phyloP scores from a whole-genome alignment of 352 stramenopile genomes.

The Globisporangium okanoganense region DNA sequence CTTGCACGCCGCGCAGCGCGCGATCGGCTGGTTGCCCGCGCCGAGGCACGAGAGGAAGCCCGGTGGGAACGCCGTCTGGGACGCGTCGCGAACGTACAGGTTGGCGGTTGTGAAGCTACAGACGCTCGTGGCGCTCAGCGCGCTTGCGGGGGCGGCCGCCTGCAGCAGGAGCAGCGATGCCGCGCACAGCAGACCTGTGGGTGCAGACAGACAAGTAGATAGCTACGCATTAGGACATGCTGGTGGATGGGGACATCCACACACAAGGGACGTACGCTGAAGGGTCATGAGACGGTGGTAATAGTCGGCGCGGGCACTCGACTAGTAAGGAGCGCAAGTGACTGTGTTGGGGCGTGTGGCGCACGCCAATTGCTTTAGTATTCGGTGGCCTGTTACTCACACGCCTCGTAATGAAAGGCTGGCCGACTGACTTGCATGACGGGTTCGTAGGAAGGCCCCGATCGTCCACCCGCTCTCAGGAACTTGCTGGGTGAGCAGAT shows the following conservation, averaged over 20 bases:
- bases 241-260: too few relatives aligned
- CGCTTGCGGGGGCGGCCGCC: not conserved
- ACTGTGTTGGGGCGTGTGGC: too few relatives aligned
- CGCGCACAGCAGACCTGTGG: not conserved
- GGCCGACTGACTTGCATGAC: conserved; percentile 1
- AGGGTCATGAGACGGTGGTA: too few relatives aligned
- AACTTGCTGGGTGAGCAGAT: too few relatives aligned
- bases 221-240: not conserved
- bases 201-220: not conserved
- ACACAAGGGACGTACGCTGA: too few relatives aligned
- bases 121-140: conserved; percentile 9
- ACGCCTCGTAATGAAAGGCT: not conserved
- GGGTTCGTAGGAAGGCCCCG: too few relatives aligned
- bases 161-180: conserved; percentile 4
- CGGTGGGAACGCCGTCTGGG: conserved; percentile 22
- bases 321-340: too few relatives aligned
- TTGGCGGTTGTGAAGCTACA: conserved; percentile 7
- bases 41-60: conserved; percentile 32
- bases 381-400: not conserved
- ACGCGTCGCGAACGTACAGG: conserved; percentile 31
- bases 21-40: conserved; percentile 12
- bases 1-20: conserved; percentile 24
- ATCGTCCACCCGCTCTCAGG: too few relatives aligned
- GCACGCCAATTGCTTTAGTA: not conserved
- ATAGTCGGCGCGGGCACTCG: too few relatives aligned